Conservation (phyloP, 2,329 filamentous ascomycete species). For the Coniochaeta ligniaria region DNA sequence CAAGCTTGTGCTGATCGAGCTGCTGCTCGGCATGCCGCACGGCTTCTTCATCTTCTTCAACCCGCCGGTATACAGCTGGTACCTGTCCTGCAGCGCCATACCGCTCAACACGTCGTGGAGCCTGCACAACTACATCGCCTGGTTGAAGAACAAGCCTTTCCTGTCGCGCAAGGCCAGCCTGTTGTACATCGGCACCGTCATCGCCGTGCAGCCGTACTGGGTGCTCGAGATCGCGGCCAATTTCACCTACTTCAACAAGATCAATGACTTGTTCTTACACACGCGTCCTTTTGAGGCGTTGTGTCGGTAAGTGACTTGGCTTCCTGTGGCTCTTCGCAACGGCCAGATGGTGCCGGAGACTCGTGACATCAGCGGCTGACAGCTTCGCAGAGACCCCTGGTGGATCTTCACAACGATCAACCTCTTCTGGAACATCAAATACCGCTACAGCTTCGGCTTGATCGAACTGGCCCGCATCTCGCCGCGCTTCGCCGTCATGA, state of each 20-base stretch:
- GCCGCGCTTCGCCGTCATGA: constrained; percentile 57
- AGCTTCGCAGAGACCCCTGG: constrained; percentile 48
- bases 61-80: constrained; percentile 52
- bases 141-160: constrained; percentile 60
- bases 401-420: constrained; percentile 57
- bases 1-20: constrained; percentile 42
- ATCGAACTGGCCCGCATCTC: constrained; percentile 52
- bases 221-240: constrained; percentile 58
- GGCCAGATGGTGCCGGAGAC: neutral
- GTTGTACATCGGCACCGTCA: constrained; percentile 51
- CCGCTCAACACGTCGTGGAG: constrained; percentile 56
- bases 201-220: constrained; percentile 57
- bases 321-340: neutral
- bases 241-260: constrained; percentile 55
- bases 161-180: constrained; percentile 39
- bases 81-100: constrained; percentile 52
- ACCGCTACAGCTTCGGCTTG: constrained; percentile 51
- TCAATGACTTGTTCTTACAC: constrained; percentile 41
- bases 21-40: constrained; percentile 42
- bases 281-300: constrained; percentile 54
- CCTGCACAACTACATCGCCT: constrained; percentile 59
- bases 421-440: constrained; percentile 57
- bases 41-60: constrained; percentile 52
- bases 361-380: constrained; percentile 4
- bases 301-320: constrained; percentile 34